phyloP scores from a whole-genome alignment of 306 rosid species.

The Mimosa bimucronata region DNA sequence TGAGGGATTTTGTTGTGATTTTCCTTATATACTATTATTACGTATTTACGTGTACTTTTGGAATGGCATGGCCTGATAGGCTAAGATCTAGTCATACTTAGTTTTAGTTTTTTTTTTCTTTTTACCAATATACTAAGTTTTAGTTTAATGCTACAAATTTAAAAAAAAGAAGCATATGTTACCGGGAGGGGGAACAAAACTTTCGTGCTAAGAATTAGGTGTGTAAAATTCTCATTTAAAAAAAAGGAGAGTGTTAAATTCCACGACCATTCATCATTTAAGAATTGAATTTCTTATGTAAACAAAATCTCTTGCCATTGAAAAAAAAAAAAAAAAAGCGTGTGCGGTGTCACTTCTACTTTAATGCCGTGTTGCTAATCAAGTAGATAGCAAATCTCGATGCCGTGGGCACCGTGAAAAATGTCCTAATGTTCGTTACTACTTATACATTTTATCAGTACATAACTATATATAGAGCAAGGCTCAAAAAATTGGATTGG shows the following conservation, averaged over 20 bases:
- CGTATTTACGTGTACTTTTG: background rate
- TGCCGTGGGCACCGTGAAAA: background rate
- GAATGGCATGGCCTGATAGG: background rate
- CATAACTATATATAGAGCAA: no score
- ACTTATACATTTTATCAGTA: no score
- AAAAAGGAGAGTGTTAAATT: background rate
- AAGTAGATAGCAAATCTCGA: background rate
- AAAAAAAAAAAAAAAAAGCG: background rate
- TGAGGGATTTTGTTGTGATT: no score
- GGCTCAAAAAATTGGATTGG: no score
- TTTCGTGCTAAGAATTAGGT: background rate
- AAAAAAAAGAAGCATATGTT: background rate
- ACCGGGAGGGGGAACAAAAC: background rate
- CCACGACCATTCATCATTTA: background rate
- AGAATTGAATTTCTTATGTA: background rate
- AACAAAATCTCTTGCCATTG: background rate
- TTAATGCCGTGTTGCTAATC: background rate
- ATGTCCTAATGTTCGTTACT: background rate
- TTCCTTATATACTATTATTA: no score
- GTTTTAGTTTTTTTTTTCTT: background rate
- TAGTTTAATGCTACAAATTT: background rate
- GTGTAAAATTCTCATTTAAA: no score
- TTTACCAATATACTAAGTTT: background rate
- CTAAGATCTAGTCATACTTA: background rate
- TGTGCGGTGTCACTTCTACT: background rate